Conservation (phyloP, 441 rosid species). For the Syzygium syzygioides region DNA sequence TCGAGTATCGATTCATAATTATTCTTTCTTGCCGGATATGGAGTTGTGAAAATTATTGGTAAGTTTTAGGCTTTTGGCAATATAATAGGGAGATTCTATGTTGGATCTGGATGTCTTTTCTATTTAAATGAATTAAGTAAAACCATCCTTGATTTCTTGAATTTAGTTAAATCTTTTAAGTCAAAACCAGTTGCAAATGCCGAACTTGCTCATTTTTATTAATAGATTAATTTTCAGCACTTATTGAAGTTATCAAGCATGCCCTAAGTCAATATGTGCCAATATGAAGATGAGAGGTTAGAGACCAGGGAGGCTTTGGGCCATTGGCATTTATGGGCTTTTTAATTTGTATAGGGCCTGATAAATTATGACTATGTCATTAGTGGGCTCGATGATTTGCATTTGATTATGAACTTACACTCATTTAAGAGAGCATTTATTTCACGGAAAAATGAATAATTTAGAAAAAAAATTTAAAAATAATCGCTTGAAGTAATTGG, state of each 20-base stretch:
- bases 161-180: neutral
- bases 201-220: neutral
- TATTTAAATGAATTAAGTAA: neutral
- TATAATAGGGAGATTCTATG: accelerated
- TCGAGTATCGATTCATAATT: neutral
- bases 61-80: neutral
- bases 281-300: neutral
- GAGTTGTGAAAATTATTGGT: neutral
- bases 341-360: neutral
- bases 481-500: too few relatives aligned
- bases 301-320: neutral
- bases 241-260: neutral
- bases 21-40: neutral
- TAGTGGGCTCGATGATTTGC: neutral
- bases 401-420: too few relatives aligned
- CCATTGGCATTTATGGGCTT: neutral
- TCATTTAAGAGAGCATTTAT: too few relatives aligned
- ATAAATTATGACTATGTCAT: neutral
- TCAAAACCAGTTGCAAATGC: neutral
- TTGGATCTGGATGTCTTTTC: neutral
- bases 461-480: too few relatives aligned
- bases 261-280: neutral
- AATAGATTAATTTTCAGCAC: neutral
- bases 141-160: neutral
- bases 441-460: too few relatives aligned